A percentile compares a stretch with the other conserved stretches of the same genome.
Conservation (phyloP, 176 grass and related monocot species). For the Oryza coarctata region DNA sequence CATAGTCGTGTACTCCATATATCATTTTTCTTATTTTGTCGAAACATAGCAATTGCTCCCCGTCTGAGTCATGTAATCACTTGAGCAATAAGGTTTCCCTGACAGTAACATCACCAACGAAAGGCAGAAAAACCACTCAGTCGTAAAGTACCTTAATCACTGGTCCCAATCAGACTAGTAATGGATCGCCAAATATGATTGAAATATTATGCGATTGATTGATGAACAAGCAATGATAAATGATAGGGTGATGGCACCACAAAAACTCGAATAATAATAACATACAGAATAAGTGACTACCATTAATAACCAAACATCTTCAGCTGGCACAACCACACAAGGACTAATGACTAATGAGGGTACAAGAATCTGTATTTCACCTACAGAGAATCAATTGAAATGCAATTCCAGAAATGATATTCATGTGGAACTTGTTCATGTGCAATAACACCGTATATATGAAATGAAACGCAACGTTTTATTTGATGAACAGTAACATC, state of each 20-base stretch:
- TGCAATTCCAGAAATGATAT: not conserved
- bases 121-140: not conserved
- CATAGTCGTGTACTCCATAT: too few species aligned
- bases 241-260: too few species aligned
- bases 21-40: not conserved
- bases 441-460: not conserved
- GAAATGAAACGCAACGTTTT: conserved; percentile 2
- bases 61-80: conserved; percentile 20
- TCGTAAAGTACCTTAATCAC: not conserved
- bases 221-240: not conserved
- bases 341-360: not conserved
- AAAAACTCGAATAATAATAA: not conserved
- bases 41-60: not conserved
- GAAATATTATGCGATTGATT: not conserved
- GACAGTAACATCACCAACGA: conserved; percentile 8
- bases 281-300: not conserved
- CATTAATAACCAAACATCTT: not conserved
- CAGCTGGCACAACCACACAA: not conserved
- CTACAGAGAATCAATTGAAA: not conserved
- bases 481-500: not conserved
- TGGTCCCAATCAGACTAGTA: not conserved
- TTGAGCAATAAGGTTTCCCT: conserved; percentile 29
- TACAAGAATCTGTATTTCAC: not conserved
- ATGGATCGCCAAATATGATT: not conserved
- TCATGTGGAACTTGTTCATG: not conserved